These are phyloP conservation scores for Agrostemma githago DNA, from an alignment of 148 eudicot species.

Conservation along the genomic window DNA sequence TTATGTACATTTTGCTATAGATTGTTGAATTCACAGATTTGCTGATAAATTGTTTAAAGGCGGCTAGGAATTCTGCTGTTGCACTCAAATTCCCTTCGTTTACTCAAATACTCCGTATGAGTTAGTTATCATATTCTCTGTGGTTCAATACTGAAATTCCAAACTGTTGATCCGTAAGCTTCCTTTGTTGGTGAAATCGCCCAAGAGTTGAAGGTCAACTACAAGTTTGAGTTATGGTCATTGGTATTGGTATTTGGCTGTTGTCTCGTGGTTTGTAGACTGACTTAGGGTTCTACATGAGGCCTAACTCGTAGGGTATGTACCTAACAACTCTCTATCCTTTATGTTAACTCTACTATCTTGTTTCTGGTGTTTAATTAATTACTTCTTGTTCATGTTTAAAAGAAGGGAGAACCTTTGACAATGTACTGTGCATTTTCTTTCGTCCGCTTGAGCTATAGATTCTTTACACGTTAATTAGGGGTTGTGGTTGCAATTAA, in stretches of 20 bases:
- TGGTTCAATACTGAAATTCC: slow-evolving; percentile 20
- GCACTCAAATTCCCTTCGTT: not conserved
- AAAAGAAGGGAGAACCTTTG: slow-evolving; percentile 7
- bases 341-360: slow-evolving; percentile 15
- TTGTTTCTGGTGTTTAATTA: not conserved
- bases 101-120: not conserved
- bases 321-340: not conserved
- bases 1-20: not conserved
- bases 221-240: not conserved
- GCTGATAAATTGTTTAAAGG: not conserved
- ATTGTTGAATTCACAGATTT: not conserved
- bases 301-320: slow-evolving; percentile 31
- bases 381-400: not conserved
- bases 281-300: slow-evolving; percentile 29
- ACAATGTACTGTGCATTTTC: not conserved
- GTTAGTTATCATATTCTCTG: not conserved
- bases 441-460: not conserved
- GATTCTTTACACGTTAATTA: too few species aligned
- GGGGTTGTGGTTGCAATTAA: too few species aligned
- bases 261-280: slow-evolving; percentile 18
- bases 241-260: not conserved
- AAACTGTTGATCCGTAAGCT: slow-evolving; percentile 25
- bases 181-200: slow-evolving; percentile 33
- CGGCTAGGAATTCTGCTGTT: slow-evolving; percentile 29
- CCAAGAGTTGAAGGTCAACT: slow-evolving; percentile 26